These are phyloP conservation scores for Pleurotus salmoneostramineus DNA, from an alignment of 768 basidiomycete genomes.

Conservation along the genomic window DNA sequence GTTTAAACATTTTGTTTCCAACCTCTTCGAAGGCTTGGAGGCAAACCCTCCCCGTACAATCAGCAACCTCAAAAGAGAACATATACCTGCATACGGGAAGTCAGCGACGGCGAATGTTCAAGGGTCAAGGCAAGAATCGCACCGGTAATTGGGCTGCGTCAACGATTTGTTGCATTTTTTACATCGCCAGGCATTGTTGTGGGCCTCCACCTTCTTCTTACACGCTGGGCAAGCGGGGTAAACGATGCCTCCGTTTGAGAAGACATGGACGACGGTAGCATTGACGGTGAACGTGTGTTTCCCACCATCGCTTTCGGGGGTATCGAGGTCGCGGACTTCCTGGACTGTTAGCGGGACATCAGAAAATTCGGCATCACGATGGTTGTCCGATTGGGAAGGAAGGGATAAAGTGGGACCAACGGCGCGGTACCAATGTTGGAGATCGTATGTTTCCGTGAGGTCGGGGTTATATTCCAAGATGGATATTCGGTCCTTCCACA, in stretches of 20 bases:
- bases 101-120: not conserved
- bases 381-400: not conserved
- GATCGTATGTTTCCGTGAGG: not conserved
- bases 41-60: not conserved
- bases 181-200: not conserved
- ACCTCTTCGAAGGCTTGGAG: not conserved
- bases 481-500: not conserved
- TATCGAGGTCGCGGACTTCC: not conserved
- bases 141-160: not conserved
- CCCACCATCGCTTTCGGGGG: not conserved
- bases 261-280: not conserved
- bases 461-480: not conserved
- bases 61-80: not conserved
- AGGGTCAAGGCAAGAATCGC: not conserved
- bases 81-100: not conserved
- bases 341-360: not conserved
- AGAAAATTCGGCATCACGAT: not conserved
- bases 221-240: not conserved
- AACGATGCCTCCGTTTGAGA: not conserved
- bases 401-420: not conserved
- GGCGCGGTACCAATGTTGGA: slow-evolving; percentile 1
- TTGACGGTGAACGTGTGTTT: not conserved
- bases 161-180: not conserved
- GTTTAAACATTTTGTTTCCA: not conserved
- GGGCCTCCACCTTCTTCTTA: not conserved